Evolutionary conservation across 352 stramenopile genomes (phyloP).

Genomic region (Phytopythium kandeliae): DNA sequence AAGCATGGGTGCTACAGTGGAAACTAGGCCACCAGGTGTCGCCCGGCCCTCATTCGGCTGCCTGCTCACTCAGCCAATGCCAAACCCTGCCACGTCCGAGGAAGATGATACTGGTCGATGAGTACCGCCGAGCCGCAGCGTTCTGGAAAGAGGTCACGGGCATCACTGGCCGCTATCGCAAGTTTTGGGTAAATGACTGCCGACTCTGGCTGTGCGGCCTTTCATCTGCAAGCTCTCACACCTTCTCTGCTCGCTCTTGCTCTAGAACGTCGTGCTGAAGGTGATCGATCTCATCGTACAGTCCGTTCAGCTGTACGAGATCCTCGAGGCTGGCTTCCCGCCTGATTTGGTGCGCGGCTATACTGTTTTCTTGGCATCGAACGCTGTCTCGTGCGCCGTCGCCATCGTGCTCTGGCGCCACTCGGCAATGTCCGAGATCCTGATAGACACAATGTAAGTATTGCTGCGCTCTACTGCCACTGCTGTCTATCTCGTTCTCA

Average conservation of each 20-base stretch:
- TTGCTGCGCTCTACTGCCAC: too few species aligned
- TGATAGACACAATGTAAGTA: constrained; percentile 17
- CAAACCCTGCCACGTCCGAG: too few species aligned
- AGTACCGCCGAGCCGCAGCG: not conserved
- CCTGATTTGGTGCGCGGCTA: constrained; percentile 19
- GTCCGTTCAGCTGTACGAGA: constrained; percentile 13
- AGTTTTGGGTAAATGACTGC: not conserved
- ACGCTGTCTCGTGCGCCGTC: constrained; percentile 18
- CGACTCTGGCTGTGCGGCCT: too few species aligned
- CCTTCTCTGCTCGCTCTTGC: too few species aligned
- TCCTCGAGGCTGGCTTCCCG: constrained; percentile 26
- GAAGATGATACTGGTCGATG: too few species aligned
- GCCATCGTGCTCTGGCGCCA: constrained; percentile 14
- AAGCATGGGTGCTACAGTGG: too few species aligned
- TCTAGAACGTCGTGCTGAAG: constrained; percentile 41
- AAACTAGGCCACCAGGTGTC: too few species aligned
- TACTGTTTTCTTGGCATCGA: constrained; percentile 16
- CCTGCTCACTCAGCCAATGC: too few species aligned
- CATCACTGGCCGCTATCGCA: constrained; percentile 1
- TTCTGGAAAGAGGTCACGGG: constrained; percentile 1
- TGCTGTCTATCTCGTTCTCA: too few species aligned
- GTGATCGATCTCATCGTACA: constrained; percentile 19
- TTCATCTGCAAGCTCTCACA: too few species aligned
- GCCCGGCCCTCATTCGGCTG: too few species aligned
- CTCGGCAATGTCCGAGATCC: constrained; percentile 23